Evolutionary conservation across 225 moss, liverwort and hornwort genomes (phyloP), one percentile per base, ranked within the genome.

Genomic region (Sphagnum tenellum): DNA sequence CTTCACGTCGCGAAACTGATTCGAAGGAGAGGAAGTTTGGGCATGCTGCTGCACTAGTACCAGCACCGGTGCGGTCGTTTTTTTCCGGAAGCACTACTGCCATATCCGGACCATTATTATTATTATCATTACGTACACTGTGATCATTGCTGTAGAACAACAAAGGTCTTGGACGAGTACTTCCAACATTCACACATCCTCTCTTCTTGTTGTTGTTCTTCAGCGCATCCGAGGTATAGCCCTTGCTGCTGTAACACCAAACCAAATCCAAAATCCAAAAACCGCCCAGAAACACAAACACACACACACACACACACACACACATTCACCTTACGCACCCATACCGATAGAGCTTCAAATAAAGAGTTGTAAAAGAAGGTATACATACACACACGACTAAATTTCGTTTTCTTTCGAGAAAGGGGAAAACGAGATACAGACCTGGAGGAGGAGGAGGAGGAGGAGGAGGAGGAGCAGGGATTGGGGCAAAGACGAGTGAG

Each of bases 1-100:
- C 78, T 64, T 88, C 70, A 45, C 94, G 81, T 46, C 94, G 91
- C 68, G 76, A 81, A 71, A 89, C 49, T 64, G 75, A 29, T 29
- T 29, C 29, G 29, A 29, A 29, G 29, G 29, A 29, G 29, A 29
- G 29, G 29, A 29, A 29, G 29, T 29, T 29, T 60, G 63, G 77
- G 71, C 59, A 58, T 59, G 65, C 71, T 72, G 12, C 29, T 29
- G 29, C 29, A 29, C 29, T 29, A 29, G 29, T 29, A 75, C 66
- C 9, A 62, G 53, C 64, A 69, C 54, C 58, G 70, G 59, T 51
- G 12, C 74, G 48, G 57, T 66, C 29, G 48, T 46, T 68, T 62
- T 29, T 60, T 44, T 69, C 29, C 29, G 29, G 29, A 29, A 29
- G 29, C 29, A 29, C 29, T 29, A 29, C 29, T 29, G 29, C 29